Base-by-base conservation (phyloP, 805 yeast species). In the Nakazawaea anatomiae region DNA sequence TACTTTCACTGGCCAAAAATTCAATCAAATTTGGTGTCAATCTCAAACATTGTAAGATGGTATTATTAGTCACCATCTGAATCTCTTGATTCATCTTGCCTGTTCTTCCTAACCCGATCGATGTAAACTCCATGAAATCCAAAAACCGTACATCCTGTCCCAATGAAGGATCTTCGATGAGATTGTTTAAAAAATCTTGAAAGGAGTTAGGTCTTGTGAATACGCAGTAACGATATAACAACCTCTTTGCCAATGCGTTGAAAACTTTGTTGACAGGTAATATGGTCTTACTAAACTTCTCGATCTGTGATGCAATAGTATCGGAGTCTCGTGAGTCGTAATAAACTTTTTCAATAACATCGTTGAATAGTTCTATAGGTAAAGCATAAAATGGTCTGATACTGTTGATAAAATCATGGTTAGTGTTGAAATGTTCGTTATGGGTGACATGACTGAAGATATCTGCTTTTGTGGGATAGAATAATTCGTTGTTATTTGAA, bases 61-160 rank as follows among this genome's bases (percentile, higher is more conserved):
- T 90, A 30, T 71, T 69, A 40, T 84, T 74, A 0, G 96, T 90
- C 40, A 90, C 89, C 87, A 88, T 87, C 66, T 90, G 95, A 58
- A 90, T 90, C 66, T 87, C 95, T 65, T 80, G 84, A 68, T 87
- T 91, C 96, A 90, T 90, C 58, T 85, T 77, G 9, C 87, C 89
- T 0, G 97, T 87, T 56, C 97, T 74, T 2, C 97, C 97, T 45
- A 90, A 73, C 0, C 97, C 97, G 46, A 91, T 83, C 0, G 92
- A 84, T 1, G 97, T 89, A 66, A 90, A 85, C 58, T 87, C 92
- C 60, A 87, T 87, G 60, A 90, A 91, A 69, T 90, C 97, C 58
- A 91, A 77, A 48, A 84, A 82, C 58, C 83, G 82, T 25, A 88
- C 92, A 55, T 77, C 79, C 53, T 74, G 77, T 14, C 85, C 84